A percentile compares a stretch with the other conserved stretches of the same genome.
Evolutionary conservation across 768 basidiomycete species (phyloP).

Genomic region (Lactarius akahatsu): DNA sequence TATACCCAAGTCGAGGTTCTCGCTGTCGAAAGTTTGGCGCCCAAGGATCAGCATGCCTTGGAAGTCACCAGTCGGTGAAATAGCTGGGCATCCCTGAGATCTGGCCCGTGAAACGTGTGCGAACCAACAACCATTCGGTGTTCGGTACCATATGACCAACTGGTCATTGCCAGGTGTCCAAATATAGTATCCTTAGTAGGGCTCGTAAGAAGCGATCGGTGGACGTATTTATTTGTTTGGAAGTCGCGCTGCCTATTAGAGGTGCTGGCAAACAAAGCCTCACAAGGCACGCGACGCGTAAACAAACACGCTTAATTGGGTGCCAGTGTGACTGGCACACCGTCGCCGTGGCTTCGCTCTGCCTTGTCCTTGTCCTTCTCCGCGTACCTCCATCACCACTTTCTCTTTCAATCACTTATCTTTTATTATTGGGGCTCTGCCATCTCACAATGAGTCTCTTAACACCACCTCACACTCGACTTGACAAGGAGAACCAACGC

Average conservation of each 20-base stretch:
- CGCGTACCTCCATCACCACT: conserved; percentile 32
- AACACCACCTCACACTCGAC: conserved; percentile 62
- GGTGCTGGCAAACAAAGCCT: conserved; percentile 30
- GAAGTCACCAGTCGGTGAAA: conserved; percentile 42
- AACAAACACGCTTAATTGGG: conserved; percentile 42
- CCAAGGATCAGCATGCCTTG: conserved; percentile 51
- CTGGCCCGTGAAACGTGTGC: background rate
- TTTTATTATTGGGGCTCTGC: background rate
- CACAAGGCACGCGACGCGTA: conserved; percentile 44
- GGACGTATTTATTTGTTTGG: background rate
- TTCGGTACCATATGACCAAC: conserved; percentile 45
- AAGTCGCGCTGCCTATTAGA: background rate
- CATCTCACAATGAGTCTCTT: conserved; percentile 46
- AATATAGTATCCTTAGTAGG: conserved; percentile 35
- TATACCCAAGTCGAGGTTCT: conserved; percentile 53
- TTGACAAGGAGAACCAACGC: conserved; percentile 51
- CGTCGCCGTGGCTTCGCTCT: background rate
- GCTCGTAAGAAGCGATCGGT: conserved; percentile 36
- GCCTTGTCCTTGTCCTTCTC: conserved; percentile 10
- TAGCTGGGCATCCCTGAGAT: conserved; percentile 32
- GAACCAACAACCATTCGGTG: background rate
- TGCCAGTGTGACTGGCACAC: conserved; percentile 7
- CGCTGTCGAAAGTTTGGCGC: conserved; percentile 34
- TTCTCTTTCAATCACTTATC: background rate
- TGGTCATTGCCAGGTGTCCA: conserved; percentile 43